A percentile compares a stretch with the other conserved stretches of the same genome.
Evolutionary conservation across 1,284 basidiomycete species (phyloP).

Genomic region (Apiotrichum brassicae): DNA sequence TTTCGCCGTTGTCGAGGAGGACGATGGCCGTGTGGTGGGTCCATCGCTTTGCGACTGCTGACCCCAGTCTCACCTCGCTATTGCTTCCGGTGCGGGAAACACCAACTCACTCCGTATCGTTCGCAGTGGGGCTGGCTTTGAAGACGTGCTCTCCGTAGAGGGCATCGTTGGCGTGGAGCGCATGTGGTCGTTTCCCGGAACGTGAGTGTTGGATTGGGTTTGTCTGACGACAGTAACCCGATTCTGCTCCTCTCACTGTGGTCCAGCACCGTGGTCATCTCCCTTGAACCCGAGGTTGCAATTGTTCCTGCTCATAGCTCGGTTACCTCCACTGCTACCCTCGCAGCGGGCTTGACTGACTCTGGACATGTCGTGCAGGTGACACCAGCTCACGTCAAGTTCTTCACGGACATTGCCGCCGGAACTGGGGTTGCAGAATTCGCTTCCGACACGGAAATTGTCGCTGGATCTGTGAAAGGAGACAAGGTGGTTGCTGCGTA

Average conservation of each 20-base stretch:
- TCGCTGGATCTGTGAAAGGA: conserved; percentile 60
- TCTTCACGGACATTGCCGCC: conserved; percentile 45
- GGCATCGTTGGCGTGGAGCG: conserved; percentile 57
- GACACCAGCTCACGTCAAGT: conserved; percentile 53
- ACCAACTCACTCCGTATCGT: conserved; percentile 75
- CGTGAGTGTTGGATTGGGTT: conserved; percentile 2
- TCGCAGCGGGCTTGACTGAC: conserved; percentile 56
- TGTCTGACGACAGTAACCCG: conserved; percentile 4
- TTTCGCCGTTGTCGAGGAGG: conserved; percentile 67
- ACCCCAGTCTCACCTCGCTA: conserved; percentile 67
- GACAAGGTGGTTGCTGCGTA: conserved; percentile 63
- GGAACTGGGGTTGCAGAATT: conserved; percentile 5
- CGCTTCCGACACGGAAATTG: conserved; percentile 53
- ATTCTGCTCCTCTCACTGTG: conserved; percentile 28
- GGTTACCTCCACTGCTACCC: conserved; percentile 52
- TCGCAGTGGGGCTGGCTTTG: conserved; percentile 77
- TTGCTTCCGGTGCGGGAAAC: conserved; percentile 78
- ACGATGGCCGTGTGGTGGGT: conserved; percentile 66
- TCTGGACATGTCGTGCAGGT: conserved; percentile 61
- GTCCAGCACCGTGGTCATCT: conserved; percentile 15
- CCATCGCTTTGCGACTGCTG: background rate
- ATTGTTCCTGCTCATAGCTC: conserved; percentile 44
- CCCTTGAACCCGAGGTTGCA: conserved; percentile 44
- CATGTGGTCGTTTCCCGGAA: conserved; percentile 58
- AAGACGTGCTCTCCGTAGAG: conserved; percentile 58